Base-by-base conservation (phyloP, 306 rosid genomes). In the Nissolia schottii region DNA sequence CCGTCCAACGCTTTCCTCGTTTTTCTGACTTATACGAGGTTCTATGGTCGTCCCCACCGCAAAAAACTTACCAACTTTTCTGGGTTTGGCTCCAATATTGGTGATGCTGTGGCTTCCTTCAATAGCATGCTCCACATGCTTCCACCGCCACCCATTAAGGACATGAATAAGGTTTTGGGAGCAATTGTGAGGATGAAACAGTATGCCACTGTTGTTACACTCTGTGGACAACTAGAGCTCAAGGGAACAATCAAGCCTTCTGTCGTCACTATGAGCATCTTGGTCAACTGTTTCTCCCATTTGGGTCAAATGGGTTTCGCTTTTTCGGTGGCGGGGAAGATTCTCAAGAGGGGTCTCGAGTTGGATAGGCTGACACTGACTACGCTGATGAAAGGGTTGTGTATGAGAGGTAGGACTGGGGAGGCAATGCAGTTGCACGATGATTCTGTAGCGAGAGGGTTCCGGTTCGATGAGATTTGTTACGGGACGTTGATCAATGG, bases 401-500 rank as follows among this genome's bases (percentile, higher is more conserved):
- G 82, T 50, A 27, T 78, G 51, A 54, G 56, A 56, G 67, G 82
- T 62, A 22, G 51, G 16, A 15, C 37, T 56, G 40, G 20, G 28
- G 68, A 78, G 20, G 77, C 82, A 0, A 7, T 78, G 4, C 2
- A 18, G 12, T 46, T 78, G 68, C 72, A 63, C 14, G 77, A 63
- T 53, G 61, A 63, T 43, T 65, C 27, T 1, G 77, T 78, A 1
- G 58, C 41, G 0, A 29, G 4, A 55, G 82, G 82, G 9, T 63
- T 78, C 7, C 14, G 43, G 35, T 78, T 78, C 45, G 82, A 78
- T 24, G 77, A 63, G 29, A 45, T 78, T 71, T 78, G 82, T 45
- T 64, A 71, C 16, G 82, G 82, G 15, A 78, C 77, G 7, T 53
- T 78, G 58, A 41, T 78, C 11, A 77, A 77, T 53, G 82, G 82